Evolutionary conservation across 2,329 filamentous ascomycete genomes (phyloP), one percentile per base, ranked within the genome.

Genomic region (Capronia americana): DNA sequence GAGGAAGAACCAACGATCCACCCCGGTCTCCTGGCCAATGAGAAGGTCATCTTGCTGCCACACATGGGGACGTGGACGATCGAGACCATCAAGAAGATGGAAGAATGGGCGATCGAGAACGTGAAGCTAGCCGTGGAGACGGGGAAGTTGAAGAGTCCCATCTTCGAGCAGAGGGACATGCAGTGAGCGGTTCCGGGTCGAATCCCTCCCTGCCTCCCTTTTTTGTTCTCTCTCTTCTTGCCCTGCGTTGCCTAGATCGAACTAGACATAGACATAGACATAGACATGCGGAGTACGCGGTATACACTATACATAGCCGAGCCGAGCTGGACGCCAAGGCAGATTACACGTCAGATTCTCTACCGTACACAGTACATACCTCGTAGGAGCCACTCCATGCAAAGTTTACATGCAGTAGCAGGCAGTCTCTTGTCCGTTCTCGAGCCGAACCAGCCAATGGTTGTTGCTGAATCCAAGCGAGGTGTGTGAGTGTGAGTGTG

Each of bases 51-150:
- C 73, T 82, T 96, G 30, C 80, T 96, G 41, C 92, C 92, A 59
- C 92, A 96, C 77, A 91, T 96, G 90, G 92, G 92, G 0, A 96
- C 92, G 0, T 92, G 86, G 84, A 94, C 91, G 0, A 80, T 88
- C 30, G 92, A 90, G 81, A 83, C 78, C 5, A 23, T 85, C 76
- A 81, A 78, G 51, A 85, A 86, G 77, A 89, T 73, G 69, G 71
- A 73, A 50, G 61, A 63, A 30, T 69, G 63, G 70, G 64, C 63
- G 7, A 71, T 73, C 46, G 58, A 71, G 51, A 72, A 73, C 30
- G 53, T 55, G n/a, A 30, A 28, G 53, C 30, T 34, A 11, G 24
- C 53, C n/a, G 4, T 55, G 24, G 53, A 55, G 53, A 30, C 24
- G 6, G 53, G 53, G 12, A 55, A 55, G 28, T 23, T 55, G 6